A percentile compares a stretch with the other conserved stretches of the same genome.
Conservation (phyloP, 73 alveolate genomes). For the Paramecium pentaurelia region DNA sequence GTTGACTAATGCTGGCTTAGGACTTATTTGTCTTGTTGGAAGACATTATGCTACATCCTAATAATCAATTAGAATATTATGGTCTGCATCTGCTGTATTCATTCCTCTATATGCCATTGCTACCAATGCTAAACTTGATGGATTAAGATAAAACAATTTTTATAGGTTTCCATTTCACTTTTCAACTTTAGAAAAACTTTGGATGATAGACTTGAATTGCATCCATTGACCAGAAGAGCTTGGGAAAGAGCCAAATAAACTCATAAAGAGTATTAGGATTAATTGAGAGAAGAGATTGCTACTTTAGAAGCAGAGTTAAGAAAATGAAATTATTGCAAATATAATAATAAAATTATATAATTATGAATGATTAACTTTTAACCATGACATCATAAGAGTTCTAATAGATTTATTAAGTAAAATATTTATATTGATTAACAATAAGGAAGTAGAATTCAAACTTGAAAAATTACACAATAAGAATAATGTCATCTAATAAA, state of each 20-base stretch:
- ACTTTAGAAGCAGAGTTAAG: constrained; percentile 21
- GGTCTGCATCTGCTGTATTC: not conserved
- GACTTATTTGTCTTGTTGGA: not conserved
- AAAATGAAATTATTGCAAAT: not conserved
- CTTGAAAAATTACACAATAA: not conserved
- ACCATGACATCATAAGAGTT: not conserved
- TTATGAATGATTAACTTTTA: not conserved
- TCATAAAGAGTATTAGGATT: constrained; percentile 17
- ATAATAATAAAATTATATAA: not conserved
- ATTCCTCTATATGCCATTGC: constrained; percentile 21
- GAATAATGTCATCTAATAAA: constrained; percentile 18
- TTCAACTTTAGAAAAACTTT: constrained; percentile 63
- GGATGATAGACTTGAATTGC: constrained; percentile 79
- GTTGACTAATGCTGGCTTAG: constrained; percentile 21
- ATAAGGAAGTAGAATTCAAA: constrained; percentile 21
- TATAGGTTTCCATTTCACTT: constrained; percentile 22
- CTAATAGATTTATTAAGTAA: not conserved
- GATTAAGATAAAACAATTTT: not conserved
- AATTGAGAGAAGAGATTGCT: constrained; percentile 24
- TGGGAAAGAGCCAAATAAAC: constrained; percentile 73
- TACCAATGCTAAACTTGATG: constrained; percentile 33
- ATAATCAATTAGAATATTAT: constrained; percentile 36
- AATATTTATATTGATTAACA: not conserved
- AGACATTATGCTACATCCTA: constrained; percentile 4
- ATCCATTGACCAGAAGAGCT: constrained; percentile 89